Conservation (phyloP, 345 rosid species). For the Salix viminalis region DNA sequence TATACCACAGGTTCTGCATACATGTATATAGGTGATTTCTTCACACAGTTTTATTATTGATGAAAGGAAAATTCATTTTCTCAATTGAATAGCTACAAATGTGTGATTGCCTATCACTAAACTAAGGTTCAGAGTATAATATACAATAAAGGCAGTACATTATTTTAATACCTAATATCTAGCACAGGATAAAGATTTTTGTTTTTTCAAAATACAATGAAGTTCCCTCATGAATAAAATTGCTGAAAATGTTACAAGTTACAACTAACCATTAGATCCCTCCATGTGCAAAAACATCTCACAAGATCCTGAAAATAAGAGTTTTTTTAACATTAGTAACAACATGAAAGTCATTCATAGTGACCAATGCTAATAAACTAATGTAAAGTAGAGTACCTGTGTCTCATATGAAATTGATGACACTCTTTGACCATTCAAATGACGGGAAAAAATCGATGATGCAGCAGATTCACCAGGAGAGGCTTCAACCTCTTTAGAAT, state of each 20-base stretch:
- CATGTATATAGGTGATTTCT: neutral
- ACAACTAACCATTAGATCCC: constrained; percentile 82
- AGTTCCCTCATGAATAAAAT: no score
- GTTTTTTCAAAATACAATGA: no score
- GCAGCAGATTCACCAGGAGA: constrained; percentile 79
- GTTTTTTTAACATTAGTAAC: constrained; percentile 5
- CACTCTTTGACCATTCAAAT: constrained; percentile 49
- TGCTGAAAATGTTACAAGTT: neutral
- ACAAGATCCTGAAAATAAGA: constrained; percentile 66
- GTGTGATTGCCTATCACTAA: neutral
- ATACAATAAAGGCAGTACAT: neutral
- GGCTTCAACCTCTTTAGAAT: constrained; percentile 68
- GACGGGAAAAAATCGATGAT: constrained; percentile 67
- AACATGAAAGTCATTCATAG: neutral
- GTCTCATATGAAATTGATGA: constrained; percentile 40
- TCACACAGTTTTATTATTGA: neutral
- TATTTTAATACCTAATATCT: neutral
- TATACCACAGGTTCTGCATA: neutral
- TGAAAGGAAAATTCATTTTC: neutral
- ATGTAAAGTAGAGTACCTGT: constrained; percentile 41
- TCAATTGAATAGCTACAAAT: neutral
- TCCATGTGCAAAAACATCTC: constrained; percentile 80
- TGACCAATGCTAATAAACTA: neutral
- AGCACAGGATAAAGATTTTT: no score
- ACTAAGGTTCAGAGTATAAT: neutral